These are phyloP conservation scores for Acacia crassicarpa DNA, from an alignment of 306 rosid genomes.

Conservation along the genomic window DNA sequence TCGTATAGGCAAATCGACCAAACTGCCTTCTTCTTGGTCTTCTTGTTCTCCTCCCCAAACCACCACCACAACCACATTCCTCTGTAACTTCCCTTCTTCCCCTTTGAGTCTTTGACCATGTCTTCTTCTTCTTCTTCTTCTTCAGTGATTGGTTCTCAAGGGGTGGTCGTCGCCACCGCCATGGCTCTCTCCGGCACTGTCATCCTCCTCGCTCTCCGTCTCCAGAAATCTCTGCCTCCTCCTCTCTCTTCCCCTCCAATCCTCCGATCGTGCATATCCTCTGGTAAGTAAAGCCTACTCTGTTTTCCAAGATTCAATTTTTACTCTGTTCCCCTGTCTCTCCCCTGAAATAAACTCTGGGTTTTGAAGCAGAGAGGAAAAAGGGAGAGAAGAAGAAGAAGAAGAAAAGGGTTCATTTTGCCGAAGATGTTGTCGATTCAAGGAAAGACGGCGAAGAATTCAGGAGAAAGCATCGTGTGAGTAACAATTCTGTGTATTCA, in stretches of 20 bases:
- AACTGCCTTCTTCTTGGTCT: background rate
- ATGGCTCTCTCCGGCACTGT: slow-evolving; percentile 98
- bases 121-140: slow-evolving; percentile 32
- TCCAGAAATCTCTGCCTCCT: slow-evolving; percentile 51
- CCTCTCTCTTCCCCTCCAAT: slow-evolving; percentile 38
- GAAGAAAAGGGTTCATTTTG: slow-evolving; percentile 71
- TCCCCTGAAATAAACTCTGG: background rate
- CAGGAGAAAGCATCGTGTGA: slow-evolving; percentile 43
- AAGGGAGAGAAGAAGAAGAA: slow-evolving; percentile 56
- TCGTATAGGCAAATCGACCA: background rate
- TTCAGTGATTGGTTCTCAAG: slow-evolving; percentile 67
- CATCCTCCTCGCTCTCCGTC: slow-evolving; percentile 79
- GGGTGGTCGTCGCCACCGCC: slow-evolving; percentile 90
- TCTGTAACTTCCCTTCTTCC: background rate
- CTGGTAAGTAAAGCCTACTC: slow-evolving; percentile 49
- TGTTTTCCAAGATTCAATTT: background rate
- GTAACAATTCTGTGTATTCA: slow-evolving; percentile 22
- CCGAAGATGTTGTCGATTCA: slow-evolving; percentile 78
- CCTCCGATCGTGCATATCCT: slow-evolving; percentile 81
- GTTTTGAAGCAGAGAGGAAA: slow-evolving; percentile 44
- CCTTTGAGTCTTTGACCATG: slow-evolving; percentile 49
- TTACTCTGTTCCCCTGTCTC: background rate
- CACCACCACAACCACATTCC: background rate
- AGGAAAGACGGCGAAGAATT: slow-evolving; percentile 60
- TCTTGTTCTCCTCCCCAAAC: background rate